Evolutionary conservation across 257 asterid genomes (phyloP).

Genomic region (Plantago major): DNA sequence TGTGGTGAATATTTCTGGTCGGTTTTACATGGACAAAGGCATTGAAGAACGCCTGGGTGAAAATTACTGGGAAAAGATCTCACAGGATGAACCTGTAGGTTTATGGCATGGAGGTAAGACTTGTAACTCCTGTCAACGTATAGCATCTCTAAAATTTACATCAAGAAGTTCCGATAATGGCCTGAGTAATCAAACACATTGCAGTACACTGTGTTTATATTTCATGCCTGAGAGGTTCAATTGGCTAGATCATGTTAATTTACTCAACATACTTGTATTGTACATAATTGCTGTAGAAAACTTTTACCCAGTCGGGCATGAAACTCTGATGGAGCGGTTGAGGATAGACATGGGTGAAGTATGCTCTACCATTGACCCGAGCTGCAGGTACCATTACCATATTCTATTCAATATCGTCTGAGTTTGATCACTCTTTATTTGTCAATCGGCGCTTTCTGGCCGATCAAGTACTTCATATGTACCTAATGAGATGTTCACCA

Average conservation of each 20-base stretch:
- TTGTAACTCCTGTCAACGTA: background rate
- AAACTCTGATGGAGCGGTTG: conserved; percentile 45
- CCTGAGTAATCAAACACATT: too few relatives aligned
- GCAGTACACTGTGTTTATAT: too few relatives aligned
- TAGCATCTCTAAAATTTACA: too few relatives aligned
- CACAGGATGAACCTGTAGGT: conserved; percentile 61
- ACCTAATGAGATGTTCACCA: background rate
- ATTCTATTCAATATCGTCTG: too few relatives aligned
- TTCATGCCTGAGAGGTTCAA: too few relatives aligned
- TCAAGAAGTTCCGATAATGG: too few relatives aligned
- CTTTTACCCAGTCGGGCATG: conserved; percentile 42
- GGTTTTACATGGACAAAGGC: conserved; percentile 67
- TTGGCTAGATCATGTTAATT: too few relatives aligned
- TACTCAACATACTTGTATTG: too few relatives aligned
- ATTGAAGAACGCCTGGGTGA: conserved; percentile 58
- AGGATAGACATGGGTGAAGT: conserved; percentile 43
- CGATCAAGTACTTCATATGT: too few relatives aligned
- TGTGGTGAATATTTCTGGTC: conserved; percentile 77
- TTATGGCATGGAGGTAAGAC: conserved; percentile 46
- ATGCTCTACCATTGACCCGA: conserved; percentile 40
- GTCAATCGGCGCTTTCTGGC: background rate
- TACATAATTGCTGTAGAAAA: conserved; percentile 26
- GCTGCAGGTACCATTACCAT: conserved; percentile 40
- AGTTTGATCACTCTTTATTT: background rate
- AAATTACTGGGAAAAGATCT: conserved; percentile 42